phyloP scores from a whole-genome alignment of 139 green algal species.

The Micractinium sp. region DNA sequence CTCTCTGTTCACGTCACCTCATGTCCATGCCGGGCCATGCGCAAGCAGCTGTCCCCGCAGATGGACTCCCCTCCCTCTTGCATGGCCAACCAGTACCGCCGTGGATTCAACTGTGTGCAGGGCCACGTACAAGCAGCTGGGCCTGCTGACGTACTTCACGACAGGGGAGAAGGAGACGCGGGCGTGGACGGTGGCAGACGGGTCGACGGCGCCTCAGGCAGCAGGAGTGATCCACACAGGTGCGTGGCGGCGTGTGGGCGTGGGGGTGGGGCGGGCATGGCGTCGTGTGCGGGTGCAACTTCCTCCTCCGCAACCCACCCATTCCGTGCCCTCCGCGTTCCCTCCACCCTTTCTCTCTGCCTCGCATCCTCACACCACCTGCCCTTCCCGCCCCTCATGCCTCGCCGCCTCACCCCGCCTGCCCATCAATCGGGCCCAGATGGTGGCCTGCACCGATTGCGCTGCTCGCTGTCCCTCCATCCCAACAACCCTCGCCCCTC shows the following conservation, averaged over 20 bases:
- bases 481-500: background rate
- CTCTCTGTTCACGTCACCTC: no score
- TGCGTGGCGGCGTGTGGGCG: background rate
- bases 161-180: slow-evolving; percentile 95
- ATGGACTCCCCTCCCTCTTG: background rate
- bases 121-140: slow-evolving; percentile 88
- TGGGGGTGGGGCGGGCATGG: background rate
- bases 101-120: background rate
- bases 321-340: no score
- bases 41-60: background rate
- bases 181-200: slow-evolving; percentile 87
- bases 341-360: background rate
- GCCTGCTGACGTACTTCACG: slow-evolving; percentile 98
- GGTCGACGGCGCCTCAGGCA: slow-evolving; percentile 90
- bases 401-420: background rate
- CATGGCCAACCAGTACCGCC: background rate
- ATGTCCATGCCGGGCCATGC: no score
- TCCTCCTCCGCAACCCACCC: no score
- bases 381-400: background rate
- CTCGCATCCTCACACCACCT: background rate
- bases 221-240: slow-evolving; percentile 93
- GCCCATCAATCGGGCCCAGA: slow-evolving; percentile 89
- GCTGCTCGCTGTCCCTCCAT: background rate
- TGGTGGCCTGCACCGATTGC: slow-evolving; percentile 81
- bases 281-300: no score